phyloP scores from a whole-genome alignment of 208 protist species.

The Zelonia costaricensis region DNA sequence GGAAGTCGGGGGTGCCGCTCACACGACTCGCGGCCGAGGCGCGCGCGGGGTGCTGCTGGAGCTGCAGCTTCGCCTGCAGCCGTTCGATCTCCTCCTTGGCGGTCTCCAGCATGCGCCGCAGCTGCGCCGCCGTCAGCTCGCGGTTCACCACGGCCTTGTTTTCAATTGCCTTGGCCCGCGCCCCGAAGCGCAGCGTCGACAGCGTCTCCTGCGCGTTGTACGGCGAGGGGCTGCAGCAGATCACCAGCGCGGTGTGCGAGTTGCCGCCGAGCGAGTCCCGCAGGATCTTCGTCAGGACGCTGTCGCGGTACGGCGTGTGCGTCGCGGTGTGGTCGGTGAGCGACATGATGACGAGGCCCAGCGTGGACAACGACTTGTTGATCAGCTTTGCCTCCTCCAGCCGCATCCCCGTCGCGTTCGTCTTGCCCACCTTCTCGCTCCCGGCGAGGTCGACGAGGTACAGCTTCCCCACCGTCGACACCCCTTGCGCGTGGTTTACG shows the following conservation, averaged over 20 bases:
- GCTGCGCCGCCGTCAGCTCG: slow-evolving; percentile 73
- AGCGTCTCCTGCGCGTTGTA: slow-evolving; percentile 88
- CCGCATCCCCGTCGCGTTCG: slow-evolving; percentile 73
- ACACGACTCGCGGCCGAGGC: too few species aligned
- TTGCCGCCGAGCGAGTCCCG: slow-evolving; percentile 92
- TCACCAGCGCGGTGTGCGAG: slow-evolving; percentile 86
- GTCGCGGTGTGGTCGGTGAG: slow-evolving; percentile 60
- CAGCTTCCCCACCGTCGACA: slow-evolving; percentile 84
- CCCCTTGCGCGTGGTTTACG: slow-evolving; percentile 43
- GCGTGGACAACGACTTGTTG: slow-evolving; percentile 88
- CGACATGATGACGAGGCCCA: slow-evolving; percentile 85
- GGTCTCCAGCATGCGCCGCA: slow-evolving; percentile 70
- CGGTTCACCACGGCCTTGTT: slow-evolving; percentile 85
- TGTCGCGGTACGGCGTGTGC: slow-evolving; percentile 89
- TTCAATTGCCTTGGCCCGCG: slow-evolving; percentile 81
- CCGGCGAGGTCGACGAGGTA: slow-evolving; percentile 92
- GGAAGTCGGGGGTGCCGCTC: not conserved
- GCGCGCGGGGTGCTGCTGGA: not conserved
- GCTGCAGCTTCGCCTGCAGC: slow-evolving; percentile 30
- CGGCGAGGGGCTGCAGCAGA: slow-evolving; percentile 81
- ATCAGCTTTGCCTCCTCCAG: slow-evolving; percentile 94
- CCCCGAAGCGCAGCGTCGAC: slow-evolving; percentile 88
- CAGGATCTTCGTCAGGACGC: slow-evolving; percentile 86
- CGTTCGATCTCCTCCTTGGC: slow-evolving; percentile 69
- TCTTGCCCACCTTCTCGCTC: slow-evolving; percentile 89